Conservation (phyloP, 1,139 yeast genomes). For the Candida sp. region DNA sequence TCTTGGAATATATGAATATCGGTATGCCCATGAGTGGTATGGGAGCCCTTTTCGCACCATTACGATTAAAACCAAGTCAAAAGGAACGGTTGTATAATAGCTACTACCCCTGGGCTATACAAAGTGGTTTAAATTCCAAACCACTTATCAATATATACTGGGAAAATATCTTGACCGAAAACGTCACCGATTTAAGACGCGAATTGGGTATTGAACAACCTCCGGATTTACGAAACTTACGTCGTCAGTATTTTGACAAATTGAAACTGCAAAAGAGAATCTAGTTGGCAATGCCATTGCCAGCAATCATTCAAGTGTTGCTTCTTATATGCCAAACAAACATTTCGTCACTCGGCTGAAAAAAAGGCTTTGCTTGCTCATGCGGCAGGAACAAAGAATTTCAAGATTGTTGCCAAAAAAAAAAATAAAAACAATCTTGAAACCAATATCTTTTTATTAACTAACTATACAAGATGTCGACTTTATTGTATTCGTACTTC, state of each 20-base stretch:
- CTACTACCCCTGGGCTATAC: slow-evolving; percentile 88
- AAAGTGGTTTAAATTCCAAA: slow-evolving; percentile 68
- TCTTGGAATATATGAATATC: slow-evolving; percentile 87
- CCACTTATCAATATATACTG: slow-evolving; percentile 88
- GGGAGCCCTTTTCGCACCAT: slow-evolving; percentile 86
- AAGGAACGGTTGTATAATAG: slow-evolving; percentile 52
- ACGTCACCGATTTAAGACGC: slow-evolving; percentile 67
- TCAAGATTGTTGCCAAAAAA: background rate
- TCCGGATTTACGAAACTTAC: slow-evolving; percentile 72
- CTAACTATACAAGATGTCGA: slow-evolving; percentile 5
- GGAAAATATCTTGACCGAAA: slow-evolving; percentile 79
- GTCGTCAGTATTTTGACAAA: slow-evolving; percentile 40
- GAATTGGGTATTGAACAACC: slow-evolving; percentile 70
- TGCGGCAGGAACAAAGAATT: background rate
- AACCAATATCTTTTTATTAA: no score
- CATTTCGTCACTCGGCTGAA: no score
- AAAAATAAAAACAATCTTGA: no score
- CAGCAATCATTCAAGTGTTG: background rate
- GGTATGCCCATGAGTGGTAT: slow-evolving; percentile 97
- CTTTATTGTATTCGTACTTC: slow-evolving; percentile 25
- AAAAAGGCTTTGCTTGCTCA: background rate
- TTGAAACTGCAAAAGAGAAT: slow-evolving; percentile 19
- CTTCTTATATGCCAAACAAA: no score
- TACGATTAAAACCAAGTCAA: slow-evolving; percentile 55
- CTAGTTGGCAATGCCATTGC: background rate